A percentile compares a stretch with the other conserved stretches of the same genome.
phyloP scores from a whole-genome alignment of 2,329 filamentous ascomycete genomes.

The Fusarium hostae region DNA sequence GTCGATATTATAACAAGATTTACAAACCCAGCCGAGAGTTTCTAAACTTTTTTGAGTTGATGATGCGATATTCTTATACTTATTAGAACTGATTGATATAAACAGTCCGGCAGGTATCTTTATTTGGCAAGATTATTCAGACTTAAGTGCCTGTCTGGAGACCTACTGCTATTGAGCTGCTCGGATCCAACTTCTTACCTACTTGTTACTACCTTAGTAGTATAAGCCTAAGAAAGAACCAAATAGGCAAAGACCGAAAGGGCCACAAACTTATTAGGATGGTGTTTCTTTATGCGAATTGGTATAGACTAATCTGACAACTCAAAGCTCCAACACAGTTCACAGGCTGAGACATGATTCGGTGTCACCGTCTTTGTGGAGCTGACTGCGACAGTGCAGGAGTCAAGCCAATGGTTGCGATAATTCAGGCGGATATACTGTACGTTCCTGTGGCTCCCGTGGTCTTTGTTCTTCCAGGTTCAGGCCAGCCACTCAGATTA shows the following conservation, averaged over 20 bases:
- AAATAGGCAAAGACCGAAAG: not conserved
- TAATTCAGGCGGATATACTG: not conserved
- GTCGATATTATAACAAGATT: too few relatives aligned
- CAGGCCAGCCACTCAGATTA: constrained; percentile 35
- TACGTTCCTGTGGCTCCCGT: constrained; percentile 21
- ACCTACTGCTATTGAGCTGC: not conserved
- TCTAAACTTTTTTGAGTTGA: not conserved
- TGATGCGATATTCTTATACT: not conserved
- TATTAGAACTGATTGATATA: not conserved
- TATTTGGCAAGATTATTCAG: not conserved
- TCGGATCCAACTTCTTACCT: not conserved
- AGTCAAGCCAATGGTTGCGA: not conserved
- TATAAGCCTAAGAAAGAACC: not conserved
- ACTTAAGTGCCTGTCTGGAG: not conserved
- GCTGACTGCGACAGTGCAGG: constrained; percentile 16
- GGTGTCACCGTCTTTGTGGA: constrained; percentile 10
- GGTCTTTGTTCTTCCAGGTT: constrained; percentile 21
- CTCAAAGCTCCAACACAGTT: not conserved
- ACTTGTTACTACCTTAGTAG: not conserved
- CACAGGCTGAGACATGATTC: constrained; percentile 21
- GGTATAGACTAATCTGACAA: not conserved
- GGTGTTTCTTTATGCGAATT: not conserved
- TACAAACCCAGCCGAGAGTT: too few relatives aligned
- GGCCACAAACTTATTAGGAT: not conserved
- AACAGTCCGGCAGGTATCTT: not conserved